Base-by-base conservation (phyloP, 2,329 filamentous ascomycete species). In the Pyrenophora tritici-repentis region DNA sequence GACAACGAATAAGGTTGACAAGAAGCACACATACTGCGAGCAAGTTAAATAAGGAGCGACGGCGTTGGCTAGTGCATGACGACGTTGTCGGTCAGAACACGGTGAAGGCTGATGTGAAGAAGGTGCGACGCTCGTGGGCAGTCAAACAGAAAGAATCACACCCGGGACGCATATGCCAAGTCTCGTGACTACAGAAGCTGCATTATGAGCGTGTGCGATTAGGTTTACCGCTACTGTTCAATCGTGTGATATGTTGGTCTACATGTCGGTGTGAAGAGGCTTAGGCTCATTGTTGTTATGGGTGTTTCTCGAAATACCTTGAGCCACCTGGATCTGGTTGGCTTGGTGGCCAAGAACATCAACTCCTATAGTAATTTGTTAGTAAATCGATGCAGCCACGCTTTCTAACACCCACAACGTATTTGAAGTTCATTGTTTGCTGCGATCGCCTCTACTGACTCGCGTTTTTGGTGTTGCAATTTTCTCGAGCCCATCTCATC, bases 11-110 rank as follows among this genome's bases (percentile, higher is more conserved):
- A 35, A 39, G 47, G 40, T 39, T 38, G 41, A 31, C 17, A 47
- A 43, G 48, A 53, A 58, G 39, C 43, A 58, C 46, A 55, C 62
- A 61, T 63, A 42, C 38, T 55, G 34, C 37, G 33, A 9, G 7
- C 13, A 51, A n/a, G 34, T 20, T 32, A n/a, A 51, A 35, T 13
- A n/a, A 20, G 18, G 13, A 31, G 22, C 16, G 14, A 34, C 13
- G 33, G 12, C 36, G 47, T 49, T 46, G 42, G 46, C 22, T 13
- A 34, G 26, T 16, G 6, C 39, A 13, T 20, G 32, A 42, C 16
- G 38, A 17, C 33, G 35, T 10, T 37, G 46, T 33, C 10, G 35
- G 32, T 40, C 24, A 47, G 49, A 38, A 42, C 17, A 8, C 42
- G 38, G 43, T 42, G 44, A 56, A 56, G 56, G 49, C 34, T 41